Base-by-base conservation (phyloP, 73 alveolate genomes). In the Paramecium sonneborni region DNA sequence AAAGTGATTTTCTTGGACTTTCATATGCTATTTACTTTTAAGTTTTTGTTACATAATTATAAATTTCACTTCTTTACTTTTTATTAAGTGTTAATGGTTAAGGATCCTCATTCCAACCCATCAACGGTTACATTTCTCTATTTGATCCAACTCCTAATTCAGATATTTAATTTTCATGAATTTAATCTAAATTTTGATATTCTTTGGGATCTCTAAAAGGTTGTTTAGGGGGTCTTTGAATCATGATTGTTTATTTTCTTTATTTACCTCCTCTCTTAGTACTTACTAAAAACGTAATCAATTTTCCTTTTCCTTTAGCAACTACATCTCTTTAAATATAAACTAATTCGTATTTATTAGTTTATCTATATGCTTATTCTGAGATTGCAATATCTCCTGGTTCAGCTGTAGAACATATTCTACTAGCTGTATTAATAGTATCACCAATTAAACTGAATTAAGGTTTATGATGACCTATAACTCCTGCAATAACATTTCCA, bases 261-360 rank as follows among this genome's bases (percentile, higher is more conserved):
- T 32, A 41, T 20, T 39, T 38, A 1, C 41, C 55, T 7, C 46
- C 44, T 79, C 90, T 79, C 18, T 44, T 79, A 4, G 69, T 30
- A 10, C 20, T 24, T 5, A 79, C 55, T 18, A 79, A 24, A 92
- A 34, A 93, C 1, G 96, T 93, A 46, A 24, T 69, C 79, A 93
- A 46, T 30, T 32, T 62, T 30, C 96, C 96, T 35, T 92, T 92
- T 0, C 96, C 96, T 84, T 93, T 93, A 12, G 93, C 96, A 14
- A 35, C 85, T 6, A 93, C 92, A 20, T 41, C 55, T 79, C 55
- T 79, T 14, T 21, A 18, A 21, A 20, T 28, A 46, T 30, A 79
- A 44, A 26, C 41, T 12, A 79, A 23, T 30, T 79, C 90, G 14
- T 20, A 39, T 79, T 79, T 79, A 9, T 46, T 79, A 37, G 90